Base-by-base conservation (phyloP, 306 rosid genomes). In the Rosa persica region DNA sequence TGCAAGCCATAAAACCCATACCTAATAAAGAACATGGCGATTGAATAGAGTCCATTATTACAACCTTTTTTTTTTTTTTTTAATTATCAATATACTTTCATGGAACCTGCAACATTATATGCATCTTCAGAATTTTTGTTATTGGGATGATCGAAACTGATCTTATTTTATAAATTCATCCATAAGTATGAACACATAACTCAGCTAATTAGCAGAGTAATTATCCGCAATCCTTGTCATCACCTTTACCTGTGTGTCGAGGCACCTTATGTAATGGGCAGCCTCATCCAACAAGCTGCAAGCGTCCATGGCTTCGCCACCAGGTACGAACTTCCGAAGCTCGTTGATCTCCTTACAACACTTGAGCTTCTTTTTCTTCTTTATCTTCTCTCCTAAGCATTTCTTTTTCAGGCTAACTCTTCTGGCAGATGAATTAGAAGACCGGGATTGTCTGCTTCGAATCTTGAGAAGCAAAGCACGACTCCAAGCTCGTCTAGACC, bases 201-300 rank as follows among this genome's bases (percentile, higher is more conserved):
- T 22, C 30, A 58, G 15, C 23, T 22, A 22, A 55, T 57, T 57
- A 65, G 78, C 40, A 67, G 84, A 81, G 44, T 46, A 70, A 30
- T 71, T 7, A 47, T 76, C 61, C 4, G 73, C 78, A 30, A 77
- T 77, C 49, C 6, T 73, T 77, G 12, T 40, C 87, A 83, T 80
- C 55, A 76, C 72, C 73, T 80, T 76, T 58, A 83, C 87, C 81
- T 83, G 87, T 8, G 79, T 76, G 25, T 40, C 22, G 66, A 83
- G 87, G 47, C 87, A 80, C 83, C 77, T 72, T 3, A 83, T 76
- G 47, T 83, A 83, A 76, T 83, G 81, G 2, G 81, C 81, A 76
- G 81, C 81, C 83, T 83, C 87, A 12, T 58, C 87, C 70, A 83
- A 65, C 81, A 83, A 67, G 52, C 61, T 55, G 66, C 79, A 72